Percentiles rank a stretch among this genome's conserved stretches.
These are phyloP conservation scores for Ascoidea rubescens DNA, from an alignment of 805 yeast genomes.

Conservation along the genomic window DNA sequence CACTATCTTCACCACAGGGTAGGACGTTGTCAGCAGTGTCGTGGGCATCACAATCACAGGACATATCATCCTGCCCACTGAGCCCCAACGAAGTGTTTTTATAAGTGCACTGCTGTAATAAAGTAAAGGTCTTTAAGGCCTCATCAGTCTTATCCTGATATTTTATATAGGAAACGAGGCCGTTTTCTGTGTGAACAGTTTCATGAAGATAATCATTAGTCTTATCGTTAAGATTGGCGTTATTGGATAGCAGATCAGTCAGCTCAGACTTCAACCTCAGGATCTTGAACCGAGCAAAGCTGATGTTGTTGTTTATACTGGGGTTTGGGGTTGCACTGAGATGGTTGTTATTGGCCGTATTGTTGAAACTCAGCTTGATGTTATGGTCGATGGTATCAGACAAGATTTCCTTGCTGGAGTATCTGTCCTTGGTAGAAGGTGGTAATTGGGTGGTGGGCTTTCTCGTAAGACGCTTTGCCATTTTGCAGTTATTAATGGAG, in stretches of 20 bases:
- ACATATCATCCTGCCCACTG: slow-evolving; percentile 70
- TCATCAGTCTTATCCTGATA: slow-evolving; percentile 51
- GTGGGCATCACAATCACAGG: slow-evolving; percentile 72
- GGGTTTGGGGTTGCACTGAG: too few species aligned
- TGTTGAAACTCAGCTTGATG: too few species aligned
- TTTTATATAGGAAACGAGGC: slow-evolving; percentile 12
- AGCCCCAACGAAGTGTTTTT: slow-evolving; percentile 51
- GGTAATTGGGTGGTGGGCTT: too few species aligned
- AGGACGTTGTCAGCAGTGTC: slow-evolving; percentile 23
- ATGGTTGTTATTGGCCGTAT: too few species aligned
- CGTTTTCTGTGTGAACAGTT: not conserved
- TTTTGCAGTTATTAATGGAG: too few species aligned
- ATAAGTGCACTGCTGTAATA: slow-evolving; percentile 48
- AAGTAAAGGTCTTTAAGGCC: slow-evolving; percentile 46
- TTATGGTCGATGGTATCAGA: too few species aligned
- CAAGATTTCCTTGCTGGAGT: too few species aligned
- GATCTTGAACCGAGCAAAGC: too few species aligned
- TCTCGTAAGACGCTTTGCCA: too few species aligned
- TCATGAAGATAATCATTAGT: slow-evolving; percentile 1
- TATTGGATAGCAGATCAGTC: not conserved
- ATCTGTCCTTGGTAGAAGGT: too few species aligned
- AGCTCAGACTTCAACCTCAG: too few species aligned
- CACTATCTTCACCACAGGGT: slow-evolving; percentile 79
- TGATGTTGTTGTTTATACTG: too few species aligned
- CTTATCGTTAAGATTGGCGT: not conserved